Evolutionary conservation across 2,329 filamentous ascomycete genomes (phyloP).

Genomic region (Davidsoniella virescens): DNA sequence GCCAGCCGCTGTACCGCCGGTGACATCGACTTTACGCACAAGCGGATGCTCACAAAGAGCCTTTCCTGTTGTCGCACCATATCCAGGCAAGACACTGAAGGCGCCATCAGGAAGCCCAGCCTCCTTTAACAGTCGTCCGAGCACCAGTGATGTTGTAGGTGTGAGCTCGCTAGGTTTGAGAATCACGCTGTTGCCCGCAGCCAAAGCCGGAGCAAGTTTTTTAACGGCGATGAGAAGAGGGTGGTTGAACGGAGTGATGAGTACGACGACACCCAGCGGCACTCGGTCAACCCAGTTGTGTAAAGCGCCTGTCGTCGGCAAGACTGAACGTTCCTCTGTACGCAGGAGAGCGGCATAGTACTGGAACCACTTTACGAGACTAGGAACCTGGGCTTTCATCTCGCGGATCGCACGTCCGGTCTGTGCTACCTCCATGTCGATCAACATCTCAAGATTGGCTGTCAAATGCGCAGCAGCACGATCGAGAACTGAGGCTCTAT

Average conservation of each 20-base stretch:
- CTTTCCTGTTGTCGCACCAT: constrained; percentile 50
- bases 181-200: constrained; percentile 32
- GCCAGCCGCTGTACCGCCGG: constrained; percentile 55
- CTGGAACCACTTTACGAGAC: constrained; percentile 23
- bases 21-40: constrained; percentile 62
- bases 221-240: constrained; percentile 28
- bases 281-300: constrained; percentile 36
- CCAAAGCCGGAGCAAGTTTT: constrained; percentile 34
- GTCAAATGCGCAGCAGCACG: constrained; percentile 29
- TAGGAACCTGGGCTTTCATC: constrained; percentile 23
- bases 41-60: constrained; percentile 50
- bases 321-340: constrained; percentile 26
- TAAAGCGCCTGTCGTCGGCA: constrained; percentile 30
- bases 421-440: constrained; percentile 27
- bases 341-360: constrained; percentile 27
- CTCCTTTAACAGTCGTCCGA: constrained; percentile 43
- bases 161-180: constrained; percentile 39
- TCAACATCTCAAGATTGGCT: constrained; percentile 25
- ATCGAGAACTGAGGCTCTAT: constrained; percentile 27
- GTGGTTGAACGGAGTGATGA: constrained; percentile 43
- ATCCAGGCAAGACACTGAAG: constrained; percentile 56
- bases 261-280: constrained; percentile 32
- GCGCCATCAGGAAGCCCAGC: constrained; percentile 63
- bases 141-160: constrained; percentile 24
- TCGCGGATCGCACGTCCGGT: constrained; percentile 27